Percentiles rank a stretch among this genome's conserved stretches.
Evolutionary conservation across 2,329 filamentous ascomycete genomes (phyloP).

Genomic region (Apiospora malaysiana): DNA sequence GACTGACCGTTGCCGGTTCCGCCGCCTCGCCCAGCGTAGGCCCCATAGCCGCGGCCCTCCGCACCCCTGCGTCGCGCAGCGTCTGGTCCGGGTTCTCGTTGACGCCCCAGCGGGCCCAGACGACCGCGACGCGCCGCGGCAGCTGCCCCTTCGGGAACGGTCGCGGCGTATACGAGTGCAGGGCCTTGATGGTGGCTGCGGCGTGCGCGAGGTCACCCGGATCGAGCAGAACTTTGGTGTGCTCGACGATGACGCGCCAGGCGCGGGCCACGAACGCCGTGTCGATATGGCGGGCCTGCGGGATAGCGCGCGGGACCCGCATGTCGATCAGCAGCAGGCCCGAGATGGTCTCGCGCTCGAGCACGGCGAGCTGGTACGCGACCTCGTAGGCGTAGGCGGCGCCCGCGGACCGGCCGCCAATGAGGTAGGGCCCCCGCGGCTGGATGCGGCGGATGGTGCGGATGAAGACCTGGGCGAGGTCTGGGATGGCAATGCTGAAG

Average conservation of each 20-base stretch:
- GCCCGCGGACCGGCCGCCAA: conserved; percentile 61
- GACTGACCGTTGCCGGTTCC: neutral
- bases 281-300: neutral
- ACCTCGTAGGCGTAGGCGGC: conserved; percentile 55
- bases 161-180: conserved; percentile 17
- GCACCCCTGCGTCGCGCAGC: neutral
- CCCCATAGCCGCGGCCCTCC: conserved; percentile 8
- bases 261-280: conserved; percentile 8
- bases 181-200: conserved; percentile 6
- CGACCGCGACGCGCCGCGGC: neutral
- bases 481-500: conserved; percentile 25
- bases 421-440: conserved; percentile 51
- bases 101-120: conserved; percentile 20
- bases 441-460: conserved; percentile 52
- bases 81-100: conserved; percentile 21
- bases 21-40: conserved; percentile 19
- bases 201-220: conserved; percentile 19
- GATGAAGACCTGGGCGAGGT: conserved; percentile 44
- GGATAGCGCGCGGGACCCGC: conserved; percentile 22
- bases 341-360: conserved; percentile 44
- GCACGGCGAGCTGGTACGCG: conserved; percentile 41
- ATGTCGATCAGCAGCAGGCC: conserved; percentile 48
- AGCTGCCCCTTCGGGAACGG: neutral
- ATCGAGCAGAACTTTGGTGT: conserved; percentile 12
- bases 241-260: conserved; percentile 16